phyloP scores from a whole-genome alignment of 345 rosid genomes.

The Ricinus communis region DNA sequence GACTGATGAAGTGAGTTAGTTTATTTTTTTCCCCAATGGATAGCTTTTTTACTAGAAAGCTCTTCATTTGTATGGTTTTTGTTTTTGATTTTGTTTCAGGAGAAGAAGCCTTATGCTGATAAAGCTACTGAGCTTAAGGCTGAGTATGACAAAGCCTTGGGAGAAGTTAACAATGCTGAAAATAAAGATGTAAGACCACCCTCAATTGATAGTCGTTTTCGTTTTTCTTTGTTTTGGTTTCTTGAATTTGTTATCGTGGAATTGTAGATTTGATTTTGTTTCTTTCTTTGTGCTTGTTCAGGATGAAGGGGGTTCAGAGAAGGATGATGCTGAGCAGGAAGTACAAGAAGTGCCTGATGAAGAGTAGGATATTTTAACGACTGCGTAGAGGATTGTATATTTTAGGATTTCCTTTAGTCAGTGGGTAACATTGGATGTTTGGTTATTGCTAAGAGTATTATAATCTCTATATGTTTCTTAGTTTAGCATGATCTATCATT shows the following conservation, averaged over 20 bases:
- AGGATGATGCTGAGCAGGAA: constrained; percentile 30
- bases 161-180: constrained; percentile 35
- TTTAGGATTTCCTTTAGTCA: constrained; percentile 3
- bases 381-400: neutral
- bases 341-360: constrained; percentile 30
- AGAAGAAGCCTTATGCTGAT: constrained; percentile 68
- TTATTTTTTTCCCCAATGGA: too few species aligned
- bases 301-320: constrained; percentile 45
- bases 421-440: neutral
- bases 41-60: too few species aligned
- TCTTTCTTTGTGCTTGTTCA: constrained; percentile 23
- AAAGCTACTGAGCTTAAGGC: constrained; percentile 77
- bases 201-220: neutral
- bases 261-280: neutral
- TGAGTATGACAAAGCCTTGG: constrained; percentile 50
- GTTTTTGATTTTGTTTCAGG: constrained; percentile 36
- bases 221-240: neutral
- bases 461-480: neutral
- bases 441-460: neutral
- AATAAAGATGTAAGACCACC: constrained; percentile 26
- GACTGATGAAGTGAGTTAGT: constrained; percentile 66
- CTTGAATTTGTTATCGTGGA: neutral
- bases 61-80: too few species aligned
- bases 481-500: neutral
- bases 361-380: constrained; percentile 9